A percentile compares a stretch with the other conserved stretches of the same genome.
Conservation (phyloP, 371 early-diverging fungal species). For the Mucor ambiguus region DNA sequence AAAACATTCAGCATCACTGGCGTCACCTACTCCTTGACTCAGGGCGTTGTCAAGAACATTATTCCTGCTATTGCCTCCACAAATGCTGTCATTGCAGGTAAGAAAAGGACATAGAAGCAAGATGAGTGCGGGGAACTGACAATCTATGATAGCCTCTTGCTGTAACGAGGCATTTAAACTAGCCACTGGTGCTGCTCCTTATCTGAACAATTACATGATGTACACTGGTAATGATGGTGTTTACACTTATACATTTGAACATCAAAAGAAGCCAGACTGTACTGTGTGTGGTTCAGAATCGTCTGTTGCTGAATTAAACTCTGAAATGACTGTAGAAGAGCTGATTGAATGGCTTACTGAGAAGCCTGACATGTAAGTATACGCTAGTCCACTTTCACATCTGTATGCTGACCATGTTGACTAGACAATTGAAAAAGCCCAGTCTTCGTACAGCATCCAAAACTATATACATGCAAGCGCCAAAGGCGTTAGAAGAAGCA, state of each 20-base stretch:
- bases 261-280: slow-evolving; percentile 85
- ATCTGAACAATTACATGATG: slow-evolving; percentile 94
- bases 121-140: neutral
- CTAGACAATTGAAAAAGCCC: slow-evolving; percentile 79
- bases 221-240: slow-evolving; percentile 91
- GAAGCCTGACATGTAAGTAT: slow-evolving; percentile 67
- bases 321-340: slow-evolving; percentile 61
- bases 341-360: slow-evolving; percentile 78
- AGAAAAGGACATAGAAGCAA: neutral
- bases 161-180: slow-evolving; percentile 95
- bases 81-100: slow-evolving; percentile 97
- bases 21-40: slow-evolving; percentile 90
- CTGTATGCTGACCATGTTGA: neutral
- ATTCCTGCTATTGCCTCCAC: slow-evolving; percentile 99
- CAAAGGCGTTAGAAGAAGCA: slow-evolving; percentile 66
- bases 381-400: neutral
- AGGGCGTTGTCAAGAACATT: slow-evolving; percentile 97
- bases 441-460: slow-evolving; percentile 62
- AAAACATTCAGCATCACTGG: slow-evolving; percentile 83
- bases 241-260: slow-evolving; percentile 90
- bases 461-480: slow-evolving; percentile 84
- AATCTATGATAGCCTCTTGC: slow-evolving; percentile 70
- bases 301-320: slow-evolving; percentile 43
- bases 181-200: slow-evolving; percentile 73
- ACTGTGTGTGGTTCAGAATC: slow-evolving; percentile 83